These are phyloP conservation scores for Microbotryomycetes sp. DNA, from an alignment of 1,284 basidiomycete genomes.

Conservation along the genomic window DNA sequence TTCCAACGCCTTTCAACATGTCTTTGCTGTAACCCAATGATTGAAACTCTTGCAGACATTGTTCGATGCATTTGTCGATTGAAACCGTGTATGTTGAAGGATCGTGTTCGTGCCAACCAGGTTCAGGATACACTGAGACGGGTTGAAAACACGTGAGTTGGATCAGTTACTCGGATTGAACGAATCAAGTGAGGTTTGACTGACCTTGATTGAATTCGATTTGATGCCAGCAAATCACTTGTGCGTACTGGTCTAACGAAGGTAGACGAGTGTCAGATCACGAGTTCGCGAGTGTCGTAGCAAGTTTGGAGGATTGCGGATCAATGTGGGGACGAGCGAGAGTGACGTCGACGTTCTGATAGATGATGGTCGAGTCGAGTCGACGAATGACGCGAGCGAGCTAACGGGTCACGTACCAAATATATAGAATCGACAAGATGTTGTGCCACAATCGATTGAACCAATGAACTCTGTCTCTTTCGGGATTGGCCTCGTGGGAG, in stretches of 20 bases:
- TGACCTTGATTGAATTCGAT: slow-evolving; percentile 67
- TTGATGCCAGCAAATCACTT: slow-evolving; percentile 62
- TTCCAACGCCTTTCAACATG: slow-evolving; percentile 87
- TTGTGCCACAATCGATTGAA: slow-evolving; percentile 33
- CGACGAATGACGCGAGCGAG: neutral
- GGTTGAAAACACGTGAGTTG: neutral
- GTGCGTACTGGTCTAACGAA: slow-evolving; percentile 60
- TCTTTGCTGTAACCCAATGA: slow-evolving; percentile 63
- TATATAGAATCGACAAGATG: slow-evolving; percentile 32
- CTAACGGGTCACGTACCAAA: slow-evolving; percentile 13
- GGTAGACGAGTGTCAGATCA: no score
- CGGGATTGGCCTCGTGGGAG: neutral
- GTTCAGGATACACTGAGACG: slow-evolving; percentile 20
- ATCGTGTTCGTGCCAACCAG: slow-evolving; percentile 93
- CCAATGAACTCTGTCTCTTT: slow-evolving; percentile 31
- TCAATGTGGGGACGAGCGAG: no score
- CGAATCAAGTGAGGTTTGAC: slow-evolving; percentile 59
- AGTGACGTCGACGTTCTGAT: no score
- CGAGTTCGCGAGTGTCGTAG: no score
- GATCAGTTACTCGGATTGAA: no score
- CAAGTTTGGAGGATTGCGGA: no score
- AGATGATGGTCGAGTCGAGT: neutral
- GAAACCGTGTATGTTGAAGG: slow-evolving; percentile 72
- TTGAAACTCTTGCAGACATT: slow-evolving; percentile 67
- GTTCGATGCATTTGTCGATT: slow-evolving; percentile 70